Evolutionary conservation across 1,284 basidiomycete genomes (phyloP).

Genomic region (Tilletiaria anomala): DNA sequence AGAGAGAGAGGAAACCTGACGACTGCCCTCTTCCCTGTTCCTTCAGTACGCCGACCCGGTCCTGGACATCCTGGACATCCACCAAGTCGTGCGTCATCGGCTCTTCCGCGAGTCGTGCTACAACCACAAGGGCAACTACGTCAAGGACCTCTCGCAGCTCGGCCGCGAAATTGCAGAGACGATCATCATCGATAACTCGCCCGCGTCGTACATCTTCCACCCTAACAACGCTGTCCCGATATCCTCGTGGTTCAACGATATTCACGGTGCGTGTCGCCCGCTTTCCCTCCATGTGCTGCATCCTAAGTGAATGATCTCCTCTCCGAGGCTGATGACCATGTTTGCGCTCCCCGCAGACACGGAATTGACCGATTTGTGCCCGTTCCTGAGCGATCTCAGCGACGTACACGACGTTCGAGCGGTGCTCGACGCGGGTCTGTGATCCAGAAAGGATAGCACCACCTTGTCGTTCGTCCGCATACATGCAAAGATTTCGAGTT

Average conservation of each 20-base stretch:
- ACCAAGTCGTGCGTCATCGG: slow-evolving; percentile 83
- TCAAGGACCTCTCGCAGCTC: slow-evolving; percentile 95
- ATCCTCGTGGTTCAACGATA: slow-evolving; percentile 89
- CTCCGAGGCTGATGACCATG: background rate
- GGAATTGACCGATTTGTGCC: slow-evolving; percentile 78
- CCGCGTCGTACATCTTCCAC: slow-evolving; percentile 98
- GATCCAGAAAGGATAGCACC: no score
- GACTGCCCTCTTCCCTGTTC: slow-evolving; percentile 34
- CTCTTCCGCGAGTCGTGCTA: slow-evolving; percentile 97
- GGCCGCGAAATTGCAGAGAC: slow-evolving; percentile 81
- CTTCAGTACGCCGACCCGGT: slow-evolving; percentile 88
- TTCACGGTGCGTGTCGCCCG: no score
- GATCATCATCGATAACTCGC: slow-evolving; percentile 97
- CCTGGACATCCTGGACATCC: slow-evolving; percentile 83
- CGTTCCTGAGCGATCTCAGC: slow-evolving; percentile 81
- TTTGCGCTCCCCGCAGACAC: slow-evolving; percentile 64
- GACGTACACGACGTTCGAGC: slow-evolving; percentile 79
- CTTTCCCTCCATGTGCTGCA: background rate
- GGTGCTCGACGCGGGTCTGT: slow-evolving; percentile 53
- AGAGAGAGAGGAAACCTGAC: no score
- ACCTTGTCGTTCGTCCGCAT: no score
- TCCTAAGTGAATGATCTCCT: background rate
- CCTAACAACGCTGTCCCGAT: slow-evolving; percentile 98
- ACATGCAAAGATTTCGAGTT: no score
- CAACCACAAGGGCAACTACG: slow-evolving; percentile 97